A percentile compares a stretch with the other conserved stretches of the same genome.
These are phyloP conservation scores for Triticum timopheevii DNA, from an alignment of 176 grass and related monocot species.

Conservation along the genomic window DNA sequence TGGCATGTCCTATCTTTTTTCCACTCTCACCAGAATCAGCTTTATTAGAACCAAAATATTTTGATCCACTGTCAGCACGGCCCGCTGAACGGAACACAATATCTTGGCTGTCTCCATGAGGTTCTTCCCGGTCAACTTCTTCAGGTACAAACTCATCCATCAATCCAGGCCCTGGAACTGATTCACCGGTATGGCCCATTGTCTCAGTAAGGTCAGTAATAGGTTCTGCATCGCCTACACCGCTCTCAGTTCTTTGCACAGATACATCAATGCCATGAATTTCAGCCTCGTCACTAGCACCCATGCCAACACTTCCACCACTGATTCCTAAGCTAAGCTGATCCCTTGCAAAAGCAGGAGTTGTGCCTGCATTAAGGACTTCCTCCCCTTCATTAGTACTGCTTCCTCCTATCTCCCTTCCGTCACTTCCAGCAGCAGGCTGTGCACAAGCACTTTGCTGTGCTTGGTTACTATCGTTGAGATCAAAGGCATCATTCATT, in stretches of 20 bases:
- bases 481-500: constrained; percentile 83
- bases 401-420: constrained; percentile 87
- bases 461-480: constrained; percentile 92
- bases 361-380: constrained; percentile 86
- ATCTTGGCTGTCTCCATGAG: constrained; percentile 87
- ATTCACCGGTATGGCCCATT: constrained; percentile 95
- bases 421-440: constrained; percentile 78
- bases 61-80: constrained; percentile 92
- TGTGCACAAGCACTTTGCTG: constrained; percentile 85
- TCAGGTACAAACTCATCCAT: constrained; percentile 83
- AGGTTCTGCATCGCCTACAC: constrained; percentile 86
- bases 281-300: constrained; percentile 95
- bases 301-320: constrained; percentile 97
- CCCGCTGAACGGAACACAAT: constrained; percentile 74
- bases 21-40: constrained; percentile 96
- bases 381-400: constrained; percentile 98
- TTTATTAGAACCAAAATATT: constrained; percentile 76
- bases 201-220: constrained; percentile 85
- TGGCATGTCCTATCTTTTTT: constrained; percentile 64
- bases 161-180: constrained; percentile 76
- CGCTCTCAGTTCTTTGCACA: constrained; percentile 79
- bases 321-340: constrained; percentile 90
- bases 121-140: constrained; percentile 61
- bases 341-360: constrained; percentile 64
- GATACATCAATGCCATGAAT: constrained; percentile 91